A percentile compares a stretch with the other conserved stretches of the same genome.
phyloP scores from a whole-genome alignment of 1,284 basidiomycete species.

The Austroboletus sp. region DNA sequence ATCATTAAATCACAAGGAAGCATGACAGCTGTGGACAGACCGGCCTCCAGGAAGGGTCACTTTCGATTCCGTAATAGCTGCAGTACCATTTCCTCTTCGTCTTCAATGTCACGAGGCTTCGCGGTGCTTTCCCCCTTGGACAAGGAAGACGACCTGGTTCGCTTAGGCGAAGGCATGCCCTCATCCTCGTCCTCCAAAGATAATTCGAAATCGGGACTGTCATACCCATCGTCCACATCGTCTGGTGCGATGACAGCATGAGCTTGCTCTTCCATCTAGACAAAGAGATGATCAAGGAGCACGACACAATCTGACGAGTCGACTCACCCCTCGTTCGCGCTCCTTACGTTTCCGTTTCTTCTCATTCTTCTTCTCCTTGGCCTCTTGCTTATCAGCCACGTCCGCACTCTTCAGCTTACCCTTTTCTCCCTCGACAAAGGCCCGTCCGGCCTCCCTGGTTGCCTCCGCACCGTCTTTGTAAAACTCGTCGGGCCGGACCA shows the following conservation, averaged over 20 bases:
- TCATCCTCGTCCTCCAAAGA: constrained; percentile 37
- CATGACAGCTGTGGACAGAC: background rate
- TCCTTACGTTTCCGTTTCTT: constrained; percentile 88
- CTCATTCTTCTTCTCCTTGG: constrained; percentile 81
- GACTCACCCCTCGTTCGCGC: constrained; percentile 50
- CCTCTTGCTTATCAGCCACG: constrained; percentile 72
- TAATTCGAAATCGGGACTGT: constrained; percentile 66
- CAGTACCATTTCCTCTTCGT: constrained; percentile 51
- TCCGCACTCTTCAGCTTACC: constrained; percentile 67
- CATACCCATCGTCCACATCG: constrained; percentile 63
- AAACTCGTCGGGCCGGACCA: constrained; percentile 67
- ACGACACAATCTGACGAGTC: background rate
- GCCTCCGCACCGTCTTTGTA: constrained; percentile 53
- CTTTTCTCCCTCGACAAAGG: constrained; percentile 69
- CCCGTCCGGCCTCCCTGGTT: constrained; percentile 59
- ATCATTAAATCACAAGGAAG: background rate
- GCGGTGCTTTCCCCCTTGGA: constrained; percentile 2
- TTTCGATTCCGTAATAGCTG: constrained; percentile 33
- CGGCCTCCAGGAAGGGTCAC: constrained; percentile 9
- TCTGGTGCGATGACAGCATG: constrained; percentile 32
- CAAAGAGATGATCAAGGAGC: background rate
- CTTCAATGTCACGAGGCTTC: constrained; percentile 33
- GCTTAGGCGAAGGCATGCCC: constrained; percentile 40
- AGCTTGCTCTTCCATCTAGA: constrained; percentile 20
- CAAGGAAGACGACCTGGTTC: constrained; percentile 25